Evolutionary conservation across 768 basidiomycete genomes (phyloP), one percentile per base, ranked within the genome.

Genomic region (Xerocomus brunneocitrinus): DNA sequence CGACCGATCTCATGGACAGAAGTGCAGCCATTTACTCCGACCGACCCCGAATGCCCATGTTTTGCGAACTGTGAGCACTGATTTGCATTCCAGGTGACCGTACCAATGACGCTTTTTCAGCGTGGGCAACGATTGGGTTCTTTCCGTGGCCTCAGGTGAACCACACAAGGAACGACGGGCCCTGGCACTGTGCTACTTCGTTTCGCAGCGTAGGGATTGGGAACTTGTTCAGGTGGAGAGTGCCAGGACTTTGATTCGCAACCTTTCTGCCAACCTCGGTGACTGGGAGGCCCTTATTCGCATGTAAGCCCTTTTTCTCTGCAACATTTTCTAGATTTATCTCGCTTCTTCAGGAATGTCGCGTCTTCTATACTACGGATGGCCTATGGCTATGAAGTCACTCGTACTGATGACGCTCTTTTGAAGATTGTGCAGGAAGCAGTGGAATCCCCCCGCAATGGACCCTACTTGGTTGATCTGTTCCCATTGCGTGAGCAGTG

Each of bases 121-220:
- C 5, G 42, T 36, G 6, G 50, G 42, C 9, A 44, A 44, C 10
- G 27, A 44, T 27, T 51, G 50, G 50, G 13, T 51, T 36, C 30
- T 55, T 8, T 31, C 30, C 19, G 9, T 16, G 28, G 28, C 45
- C 28, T 50, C 58, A 2, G 55, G 58, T 7, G 55, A 59, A 30
- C 45, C 31, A 8, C 58, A 59, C 39, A 50, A 22, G 36, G 39
- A 53, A 34, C 55, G 46, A 16, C 55, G 55, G 7, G 31, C 58
- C 28, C 4, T 59, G 22, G 55, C 52, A 8, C 55, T 45, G 19
- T 55, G 58, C 7, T 57, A 59, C 47, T 53, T 57, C n/a, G 27
- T 19, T 19, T 19, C 19, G 19, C 19, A 19, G 19, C 19, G 19
- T 19, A 19, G 19, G 19, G 19, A 19, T 19, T 19, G 19, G 58